A percentile compares a stretch with the other conserved stretches of the same genome.
These are phyloP conservation scores for Letharia columbiana DNA, from an alignment of 495 filamentous ascomycete genomes.

Conservation along the genomic window DNA sequence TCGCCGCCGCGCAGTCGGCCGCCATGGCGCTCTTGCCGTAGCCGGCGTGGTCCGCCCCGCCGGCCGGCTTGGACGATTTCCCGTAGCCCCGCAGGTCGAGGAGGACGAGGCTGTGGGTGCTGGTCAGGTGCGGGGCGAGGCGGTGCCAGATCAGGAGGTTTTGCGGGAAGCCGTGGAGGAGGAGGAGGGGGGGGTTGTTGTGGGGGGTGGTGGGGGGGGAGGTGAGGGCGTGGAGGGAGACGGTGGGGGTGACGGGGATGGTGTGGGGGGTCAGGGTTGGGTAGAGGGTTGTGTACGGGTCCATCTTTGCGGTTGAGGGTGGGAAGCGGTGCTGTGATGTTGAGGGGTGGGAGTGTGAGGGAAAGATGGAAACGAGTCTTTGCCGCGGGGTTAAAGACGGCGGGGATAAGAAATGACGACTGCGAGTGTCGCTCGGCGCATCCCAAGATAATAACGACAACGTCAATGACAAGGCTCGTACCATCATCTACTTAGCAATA, in stretches of 20 bases:
- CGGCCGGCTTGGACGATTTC: conserved; percentile 34
- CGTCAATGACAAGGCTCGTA: too few species aligned
- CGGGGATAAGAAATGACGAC: too few species aligned
- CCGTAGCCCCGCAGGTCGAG: conserved; percentile 39
- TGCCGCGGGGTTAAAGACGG: too few species aligned
- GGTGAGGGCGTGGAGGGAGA: not conserved
- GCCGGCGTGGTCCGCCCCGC: conserved; percentile 16
- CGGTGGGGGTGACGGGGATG: conserved; percentile 1
- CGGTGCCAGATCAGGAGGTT: conserved; percentile 36
- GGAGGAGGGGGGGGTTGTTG: conserved; percentile 29
- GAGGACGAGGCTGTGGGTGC: conserved; percentile 29
- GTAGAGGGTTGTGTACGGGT: not conserved
- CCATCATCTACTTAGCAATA: conserved; percentile 15
- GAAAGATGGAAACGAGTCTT: too few species aligned
- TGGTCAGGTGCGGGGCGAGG: conserved; percentile 26
- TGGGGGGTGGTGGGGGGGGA: not conserved
- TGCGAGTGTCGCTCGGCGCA: too few species aligned
- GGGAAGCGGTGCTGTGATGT: not conserved
- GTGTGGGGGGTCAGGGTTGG: not conserved
- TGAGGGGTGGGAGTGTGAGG: not conserved
- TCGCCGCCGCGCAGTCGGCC: conserved; percentile 29
- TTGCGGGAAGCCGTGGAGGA: conserved; percentile 34
- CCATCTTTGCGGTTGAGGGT: not conserved
- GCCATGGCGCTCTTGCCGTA: conserved; percentile 35
- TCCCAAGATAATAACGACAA: not conserved